Percentiles rank a stretch among this genome's conserved stretches.
Evolutionary conservation across 2,329 filamentous ascomycete species (phyloP).

Genomic region (Tolypocladium pustulatum): DNA sequence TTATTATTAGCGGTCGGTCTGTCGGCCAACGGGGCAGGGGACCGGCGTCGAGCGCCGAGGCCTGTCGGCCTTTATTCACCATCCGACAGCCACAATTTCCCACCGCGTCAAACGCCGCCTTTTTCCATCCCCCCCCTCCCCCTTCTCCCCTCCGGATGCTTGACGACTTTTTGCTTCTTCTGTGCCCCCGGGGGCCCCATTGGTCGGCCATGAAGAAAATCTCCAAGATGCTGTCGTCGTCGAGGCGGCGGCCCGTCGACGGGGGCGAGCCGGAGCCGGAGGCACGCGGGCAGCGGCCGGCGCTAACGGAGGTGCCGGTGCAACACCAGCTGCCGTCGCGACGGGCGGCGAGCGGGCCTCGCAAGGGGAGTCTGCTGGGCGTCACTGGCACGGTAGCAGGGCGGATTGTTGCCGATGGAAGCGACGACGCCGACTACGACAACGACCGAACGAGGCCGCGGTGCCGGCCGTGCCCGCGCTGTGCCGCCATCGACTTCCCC

Average conservation of each 20-base stretch:
- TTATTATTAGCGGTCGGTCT: too few species aligned
- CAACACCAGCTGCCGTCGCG: constrained; percentile 23
- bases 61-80: neutral
- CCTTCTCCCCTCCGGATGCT: neutral
- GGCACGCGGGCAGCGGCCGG: constrained; percentile 1
- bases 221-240: constrained; percentile 21
- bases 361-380: constrained; percentile 5
- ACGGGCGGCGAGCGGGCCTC: constrained; percentile 3
- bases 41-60: neutral
- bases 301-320: constrained; percentile 11
- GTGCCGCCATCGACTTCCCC: constrained; percentile 24
- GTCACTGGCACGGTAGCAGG: constrained; percentile 8
- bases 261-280: constrained; percentile 9
- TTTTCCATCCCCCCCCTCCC: neutral
- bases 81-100: neutral
- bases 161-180: neutral
- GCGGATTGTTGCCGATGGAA: constrained; percentile 17
- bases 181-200: neutral
- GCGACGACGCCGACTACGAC: neutral
- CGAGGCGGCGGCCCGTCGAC: constrained; percentile 4
- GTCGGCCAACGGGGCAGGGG: neutral
- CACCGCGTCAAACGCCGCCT: neutral
- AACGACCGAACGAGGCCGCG: neutral
- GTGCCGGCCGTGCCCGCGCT: constrained; percentile 18
- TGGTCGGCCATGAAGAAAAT: constrained; percentile 22